Evolutionary conservation across 371 early-diverging fungal species (phyloP), one percentile per base, ranked within the genome.

Genomic region (Synchytrium microbalum): DNA sequence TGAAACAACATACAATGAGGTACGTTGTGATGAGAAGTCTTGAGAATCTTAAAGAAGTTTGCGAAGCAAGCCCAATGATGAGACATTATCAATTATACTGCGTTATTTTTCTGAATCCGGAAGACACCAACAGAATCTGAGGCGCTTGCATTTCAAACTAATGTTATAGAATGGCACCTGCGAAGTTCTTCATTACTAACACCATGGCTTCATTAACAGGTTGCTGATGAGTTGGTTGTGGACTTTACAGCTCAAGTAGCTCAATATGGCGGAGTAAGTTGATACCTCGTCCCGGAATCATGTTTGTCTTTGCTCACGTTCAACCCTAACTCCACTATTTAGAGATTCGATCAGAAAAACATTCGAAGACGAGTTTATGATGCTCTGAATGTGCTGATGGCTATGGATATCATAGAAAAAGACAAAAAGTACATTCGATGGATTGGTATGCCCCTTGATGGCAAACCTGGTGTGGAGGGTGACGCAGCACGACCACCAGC

Each of bases 321-420:
- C 28, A 32, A 59, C 29, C 38, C 32, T 24, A 29, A 25, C 16
- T 63, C 3, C 61, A 26, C 57, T 5, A 38, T 38, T 38, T 72
- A 70, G 59, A 68, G 69, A 29, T 79, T 69, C 64, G 86, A 86
- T 63, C 85, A 87, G 69, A 87, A 89, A 73, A 90, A 90, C 63
- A 86, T 90, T 62, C 82, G 88, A 30, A 80, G 90, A 33, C 81
- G 90, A 30, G 88, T 89, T 0, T 90, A 90, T 65, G 90, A 90
- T 72, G 90, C 89, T 3, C 75, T 90, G 25, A 90, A 90, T 65
- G 90, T 90, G 13, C 69, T 89, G 55, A 85, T 85, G 78, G 88
- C 90, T 1, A 77, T 88, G 75, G 80, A 78, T 27, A 83, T 90
- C 54, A 88, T 90, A 58, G 72, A 72, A 19, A 87, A 86, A 65